phyloP scores from a whole-genome alignment of 805 yeast species.

The Ogataea minuta region DNA sequence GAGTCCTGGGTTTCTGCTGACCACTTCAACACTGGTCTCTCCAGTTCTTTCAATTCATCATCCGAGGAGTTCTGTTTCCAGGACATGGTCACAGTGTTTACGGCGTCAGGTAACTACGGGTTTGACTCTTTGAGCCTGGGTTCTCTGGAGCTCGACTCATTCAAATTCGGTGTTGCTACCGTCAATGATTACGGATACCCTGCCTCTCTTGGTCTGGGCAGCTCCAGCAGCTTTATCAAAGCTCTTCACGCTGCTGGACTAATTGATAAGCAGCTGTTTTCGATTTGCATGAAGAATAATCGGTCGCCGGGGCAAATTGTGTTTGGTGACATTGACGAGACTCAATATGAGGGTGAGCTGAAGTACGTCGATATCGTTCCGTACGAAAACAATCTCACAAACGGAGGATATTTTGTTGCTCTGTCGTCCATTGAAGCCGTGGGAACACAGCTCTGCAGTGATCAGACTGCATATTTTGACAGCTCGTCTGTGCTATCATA shows the following conservation, averaged over 20 bases:
- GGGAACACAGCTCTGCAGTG: constrained; percentile 11
- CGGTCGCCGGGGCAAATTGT: constrained; percentile 27
- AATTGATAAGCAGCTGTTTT: constrained; percentile 28
- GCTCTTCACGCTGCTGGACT: constrained; percentile 28
- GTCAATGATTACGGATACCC: constrained; percentile 14
- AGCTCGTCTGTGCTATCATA: constrained; percentile 54
- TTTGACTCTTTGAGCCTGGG: constrained; percentile 18
- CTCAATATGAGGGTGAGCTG: constrained; percentile 27
- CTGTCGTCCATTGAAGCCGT: constrained; percentile 15
- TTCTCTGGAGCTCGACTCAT: constrained; percentile 9
- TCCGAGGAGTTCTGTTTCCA: constrained; percentile 14
- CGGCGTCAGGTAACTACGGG: constrained; percentile 22
- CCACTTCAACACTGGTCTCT: constrained; percentile 10
- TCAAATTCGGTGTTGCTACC: constrained; percentile 24
- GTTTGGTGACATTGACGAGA: constrained; percentile 35
- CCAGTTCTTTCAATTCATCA: constrained; percentile 11
- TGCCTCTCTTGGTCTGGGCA: constrained; percentile 26
- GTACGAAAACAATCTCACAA: constrained; percentile 8
- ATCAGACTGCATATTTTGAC: constrained; percentile 44
- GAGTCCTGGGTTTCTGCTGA: constrained; percentile 30
- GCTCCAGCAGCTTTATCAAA: constrained; percentile 18
- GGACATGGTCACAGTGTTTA: constrained; percentile 12
- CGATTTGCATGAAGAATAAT: constrained; percentile 29
- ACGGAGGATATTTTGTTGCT: constrained; percentile 20
- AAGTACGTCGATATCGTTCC: constrained; percentile 17